Evolutionary conservation across 257 asterid genomes (phyloP), one percentile per base, ranked within the genome.

Genomic region (Leonotis leonurus): DNA sequence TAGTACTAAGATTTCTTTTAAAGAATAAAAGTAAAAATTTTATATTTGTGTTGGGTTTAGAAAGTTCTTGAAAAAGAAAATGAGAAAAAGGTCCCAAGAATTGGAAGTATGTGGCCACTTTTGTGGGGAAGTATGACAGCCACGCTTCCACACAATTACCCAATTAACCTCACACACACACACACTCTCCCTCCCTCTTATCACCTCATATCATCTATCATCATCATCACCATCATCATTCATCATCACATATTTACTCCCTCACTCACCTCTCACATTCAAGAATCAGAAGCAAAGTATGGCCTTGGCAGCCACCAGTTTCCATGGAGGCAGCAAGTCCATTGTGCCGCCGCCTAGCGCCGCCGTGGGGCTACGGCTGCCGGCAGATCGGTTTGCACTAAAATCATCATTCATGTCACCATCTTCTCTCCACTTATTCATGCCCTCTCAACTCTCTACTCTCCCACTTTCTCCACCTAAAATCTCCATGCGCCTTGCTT

Each of bases 401-500:
- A 91, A 74, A 56, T 85, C 98, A 1, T 82, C 95, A 0, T 87
- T 82, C 73, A 72, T 76, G 37, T 61, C 84, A 26, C 87, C 96
- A 16, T 77, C 97, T 10, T 77, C 97, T 10, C 37, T 85, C 61
- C 83, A 72, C 24, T 80, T 79, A 0, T 59, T 85, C 72, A 67
- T 71, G 37, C 86, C 90, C 11, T 33, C 84, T 45, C 72, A 54
- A 3, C 48, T 65, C 14, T 61, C 81, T 14, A 3, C 62, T 24
- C 18, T 66, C 30, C 81, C 87, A 3, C 77, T 87, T 6, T 44
- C 89, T 50, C 83, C 95, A 0, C 89, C 92, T 0, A 86, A 76
- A 64, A 71, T 86, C 79, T 71, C 86, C 14, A 91, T 91, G 98
- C 88, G 90, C 1, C 77, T 84, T 0, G 76, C 96, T 52, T 79